phyloP scores from a whole-genome alignment of 495 filamentous ascomycete species.

The Penicillium cinerascens region DNA sequence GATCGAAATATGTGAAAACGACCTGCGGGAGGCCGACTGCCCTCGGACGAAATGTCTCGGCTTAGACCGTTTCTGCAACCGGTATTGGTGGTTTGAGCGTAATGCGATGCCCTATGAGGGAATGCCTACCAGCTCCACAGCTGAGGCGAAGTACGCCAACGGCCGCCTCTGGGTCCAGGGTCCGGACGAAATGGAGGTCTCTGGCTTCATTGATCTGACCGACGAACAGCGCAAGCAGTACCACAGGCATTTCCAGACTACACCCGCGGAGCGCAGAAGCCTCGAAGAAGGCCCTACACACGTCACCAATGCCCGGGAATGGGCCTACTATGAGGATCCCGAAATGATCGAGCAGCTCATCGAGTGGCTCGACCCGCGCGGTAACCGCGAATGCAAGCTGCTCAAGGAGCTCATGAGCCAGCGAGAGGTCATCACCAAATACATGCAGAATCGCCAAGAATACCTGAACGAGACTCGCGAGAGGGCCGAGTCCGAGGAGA shows the following conservation, averaged over 20 bases:
- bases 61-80: constrained; percentile 94
- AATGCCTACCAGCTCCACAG: constrained; percentile 81
- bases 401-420: constrained; percentile 79
- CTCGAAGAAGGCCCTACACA: constrained; percentile 80
- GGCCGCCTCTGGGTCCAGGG: constrained; percentile 95
- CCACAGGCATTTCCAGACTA: constrained; percentile 66
- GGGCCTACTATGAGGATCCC: constrained; percentile 86
- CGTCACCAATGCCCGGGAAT: constrained; percentile 73
- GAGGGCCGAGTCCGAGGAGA: constrained; percentile 54
- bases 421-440: constrained; percentile 67
- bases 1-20: constrained; percentile 80
- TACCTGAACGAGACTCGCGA: constrained; percentile 60
- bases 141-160: constrained; percentile 84
- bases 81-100: constrained; percentile 98
- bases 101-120: constrained; percentile 97
- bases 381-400: constrained; percentile 77
- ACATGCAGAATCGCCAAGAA: constrained; percentile 73
- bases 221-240: constrained; percentile 62
- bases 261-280: constrained; percentile 80
- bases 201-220: constrained; percentile 76
- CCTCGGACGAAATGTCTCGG: constrained; percentile 84
- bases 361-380: constrained; percentile 82
- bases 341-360: constrained; percentile 72
- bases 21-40: constrained; percentile 89
- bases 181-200: constrained; percentile 81